Evolutionary conservation across 768 basidiomycete genomes (phyloP).

Genomic region (Dacryopinax primogenitus): DNA sequence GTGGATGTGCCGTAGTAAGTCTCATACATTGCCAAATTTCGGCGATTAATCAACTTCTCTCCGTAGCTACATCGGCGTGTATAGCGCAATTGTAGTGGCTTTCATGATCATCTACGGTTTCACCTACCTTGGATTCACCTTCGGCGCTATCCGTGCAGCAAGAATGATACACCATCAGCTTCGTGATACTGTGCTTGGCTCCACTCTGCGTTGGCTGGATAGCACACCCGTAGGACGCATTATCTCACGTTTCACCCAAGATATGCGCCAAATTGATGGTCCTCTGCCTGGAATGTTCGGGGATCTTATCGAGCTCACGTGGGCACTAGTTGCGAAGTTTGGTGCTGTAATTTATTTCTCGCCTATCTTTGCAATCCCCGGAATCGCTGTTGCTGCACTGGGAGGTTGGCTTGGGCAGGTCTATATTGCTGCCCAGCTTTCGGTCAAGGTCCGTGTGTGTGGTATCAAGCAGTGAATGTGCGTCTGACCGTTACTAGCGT

Average conservation of each 20-base stretch:
- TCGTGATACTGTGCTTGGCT: slow-evolving; percentile 22
- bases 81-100: slow-evolving; percentile 21
- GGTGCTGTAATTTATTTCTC: slow-evolving; percentile 16
- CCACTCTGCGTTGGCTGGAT: slow-evolving; percentile 19
- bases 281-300: slow-evolving; percentile 2
- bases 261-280: slow-evolving; percentile 16
- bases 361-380: slow-evolving; percentile 18
- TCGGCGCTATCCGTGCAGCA: slow-evolving; percentile 24
- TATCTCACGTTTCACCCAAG: slow-evolving; percentile 20
- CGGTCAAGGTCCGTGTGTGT: slow-evolving; percentile 25
- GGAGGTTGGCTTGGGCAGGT: slow-evolving; percentile 27
- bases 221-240: slow-evolving; percentile 20
- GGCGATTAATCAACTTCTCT: slow-evolving; percentile 22
- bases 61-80: slow-evolving; percentile 25
- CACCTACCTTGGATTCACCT: slow-evolving; percentile 18
- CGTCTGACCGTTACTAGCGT: neutral
- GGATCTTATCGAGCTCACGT: slow-evolving; percentile 14
- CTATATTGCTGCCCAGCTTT: slow-evolving; percentile 30
- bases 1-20: slow-evolving; percentile 13
- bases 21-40: neutral
- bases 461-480: too few relatives aligned
- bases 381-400: slow-evolving; percentile 17
- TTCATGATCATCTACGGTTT: slow-evolving; percentile 5
- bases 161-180: slow-evolving; percentile 21
- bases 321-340: slow-evolving; percentile 18